Evolutionary conservation across 2,329 filamentous ascomycete genomes (phyloP), one percentile per base, ranked within the genome.

Genomic region (Septoria linicola): DNA sequence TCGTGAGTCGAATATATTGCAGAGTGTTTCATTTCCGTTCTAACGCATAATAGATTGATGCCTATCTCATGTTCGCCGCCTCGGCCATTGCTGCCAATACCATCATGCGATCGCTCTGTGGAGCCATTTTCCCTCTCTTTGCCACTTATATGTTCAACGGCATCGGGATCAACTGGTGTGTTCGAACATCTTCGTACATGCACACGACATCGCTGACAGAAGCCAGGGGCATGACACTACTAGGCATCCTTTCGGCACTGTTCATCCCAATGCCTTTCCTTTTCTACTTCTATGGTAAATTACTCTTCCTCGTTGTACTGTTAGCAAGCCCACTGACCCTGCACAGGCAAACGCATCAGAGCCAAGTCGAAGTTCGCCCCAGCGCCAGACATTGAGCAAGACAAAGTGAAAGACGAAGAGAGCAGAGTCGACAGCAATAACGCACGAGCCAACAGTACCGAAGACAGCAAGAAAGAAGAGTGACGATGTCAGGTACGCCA

Each of bases 51-150:
- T 11, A 39, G 36, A 78, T 82, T 42, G 80, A 82, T 57, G 75
- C 78, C 0, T 82, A 82, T 57, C 70, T 82, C 3, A 78, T 80
- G 67, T 74, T 74, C 55, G 76, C 78, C 11, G 59, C 77, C 8
- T 76, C 74, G 1, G 77, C 77, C 13, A 76, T 80, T 32, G 78
- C 78, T 7, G 78, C 76, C 4, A 80, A 80, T 55, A 80, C 78
- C 0, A 77, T 80, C 61, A 69, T 79, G 59, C 70, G 77, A 14
- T 76, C 72, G 7, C 64, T 79, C 17, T 74, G 73, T 31, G 78
- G 76, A 16, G 76, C 74, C 19, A 69, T 70, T 3, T 80, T 80
- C 60, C 79, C 79, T 0, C 72, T 81, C 0, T 81, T 81, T 59
- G 75, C 77, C 0, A 76, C 56, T 10, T 79, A 43, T 14, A 37